Evolutionary conservation across 768 basidiomycete species (phyloP).

Genomic region (Russula lepida): DNA sequence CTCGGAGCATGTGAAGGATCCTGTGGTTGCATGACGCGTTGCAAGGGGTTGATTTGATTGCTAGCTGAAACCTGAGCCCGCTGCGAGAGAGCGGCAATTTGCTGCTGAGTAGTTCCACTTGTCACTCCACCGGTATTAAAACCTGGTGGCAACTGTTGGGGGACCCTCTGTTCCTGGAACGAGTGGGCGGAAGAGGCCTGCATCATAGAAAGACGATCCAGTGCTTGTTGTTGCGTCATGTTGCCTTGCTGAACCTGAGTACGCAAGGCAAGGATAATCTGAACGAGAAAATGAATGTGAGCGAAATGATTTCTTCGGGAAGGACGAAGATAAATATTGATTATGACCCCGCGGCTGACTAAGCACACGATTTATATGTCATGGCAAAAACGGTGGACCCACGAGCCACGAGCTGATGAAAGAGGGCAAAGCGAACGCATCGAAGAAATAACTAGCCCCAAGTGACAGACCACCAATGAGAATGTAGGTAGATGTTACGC

Average conservation of each 20-base stretch:
- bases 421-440: background rate
- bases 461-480: background rate
- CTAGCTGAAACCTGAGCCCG: background rate
- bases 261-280: background rate
- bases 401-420: constrained; percentile 15
- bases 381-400: constrained; percentile 12
- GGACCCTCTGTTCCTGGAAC: constrained; percentile 6
- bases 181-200: background rate
- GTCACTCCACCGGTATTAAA: background rate
- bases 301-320: background rate
- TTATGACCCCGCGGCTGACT: constrained; percentile 7
- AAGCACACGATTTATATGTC: constrained; percentile 16
- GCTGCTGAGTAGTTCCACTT: constrained; percentile 1
- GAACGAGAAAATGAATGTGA: background rate
- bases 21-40: constrained; percentile 5
- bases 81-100: constrained; percentile 6
- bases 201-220: background rate
- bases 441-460: background rate
- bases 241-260: background rate
- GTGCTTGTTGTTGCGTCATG: constrained; percentile 8
- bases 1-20: constrained; percentile 1
- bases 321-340: background rate
- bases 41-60: constrained; percentile 4
- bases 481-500: background rate
- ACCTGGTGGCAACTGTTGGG: constrained; percentile 6